Evolutionary conservation across 148 eudicot genomes (phyloP).

Genomic region (Camellia sinensis): DNA sequence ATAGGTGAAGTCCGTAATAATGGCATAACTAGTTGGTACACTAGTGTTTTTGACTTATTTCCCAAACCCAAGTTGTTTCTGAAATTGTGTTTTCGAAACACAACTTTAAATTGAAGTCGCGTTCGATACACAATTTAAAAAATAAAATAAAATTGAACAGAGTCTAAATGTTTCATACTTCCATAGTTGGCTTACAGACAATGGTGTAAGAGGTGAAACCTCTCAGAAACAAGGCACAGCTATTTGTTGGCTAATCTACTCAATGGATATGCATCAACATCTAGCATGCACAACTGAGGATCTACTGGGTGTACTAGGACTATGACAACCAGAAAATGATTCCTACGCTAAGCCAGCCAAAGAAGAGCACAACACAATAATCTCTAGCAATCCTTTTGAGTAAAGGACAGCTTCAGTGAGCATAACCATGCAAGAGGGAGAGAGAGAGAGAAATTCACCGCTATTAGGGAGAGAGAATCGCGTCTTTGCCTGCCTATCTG

Average conservation of each 20-base stretch:
- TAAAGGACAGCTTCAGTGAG: not conserved
- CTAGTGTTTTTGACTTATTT: no score
- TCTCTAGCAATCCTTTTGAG: not conserved
- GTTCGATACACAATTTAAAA: no score
- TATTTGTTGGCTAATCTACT: not conserved
- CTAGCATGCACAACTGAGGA: not conserved
- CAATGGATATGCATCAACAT: not conserved
- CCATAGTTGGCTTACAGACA: no score
- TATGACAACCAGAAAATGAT: not conserved
- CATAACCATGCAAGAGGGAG: not conserved
- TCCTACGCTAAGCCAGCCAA: not conserved
- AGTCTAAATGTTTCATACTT: no score
- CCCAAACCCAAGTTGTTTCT: no score
- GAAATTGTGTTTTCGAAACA: no score
- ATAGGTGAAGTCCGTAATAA: no score
- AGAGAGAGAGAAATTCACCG: constrained; percentile 34
- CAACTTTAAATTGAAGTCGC: no score
- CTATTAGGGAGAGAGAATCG: constrained; percentile 69
- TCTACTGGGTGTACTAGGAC: not conserved
- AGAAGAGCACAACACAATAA: no score
- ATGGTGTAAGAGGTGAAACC: not conserved
- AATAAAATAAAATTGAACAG: no score
- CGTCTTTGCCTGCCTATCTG: constrained; percentile 61
- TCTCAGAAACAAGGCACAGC: not conserved
- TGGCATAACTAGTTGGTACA: no score